Evolutionary conservation across 345 rosid species (phyloP).

Genomic region (Aegle marmelos): DNA sequence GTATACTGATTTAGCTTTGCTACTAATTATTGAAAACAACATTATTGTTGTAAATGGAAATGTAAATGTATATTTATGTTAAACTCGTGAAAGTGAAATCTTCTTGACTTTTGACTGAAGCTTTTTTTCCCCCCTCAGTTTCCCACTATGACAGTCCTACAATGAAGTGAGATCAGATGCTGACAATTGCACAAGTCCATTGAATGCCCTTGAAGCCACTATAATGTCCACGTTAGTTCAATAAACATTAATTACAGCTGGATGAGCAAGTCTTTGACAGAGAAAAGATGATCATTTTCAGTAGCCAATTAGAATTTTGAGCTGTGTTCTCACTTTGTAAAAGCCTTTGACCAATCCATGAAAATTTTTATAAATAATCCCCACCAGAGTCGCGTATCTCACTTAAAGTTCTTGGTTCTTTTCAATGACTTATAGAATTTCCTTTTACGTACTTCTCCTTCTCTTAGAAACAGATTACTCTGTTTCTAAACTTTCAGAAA

Average conservation of each 20-base stretch:
- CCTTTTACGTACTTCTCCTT: background rate
- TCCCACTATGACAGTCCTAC: background rate
- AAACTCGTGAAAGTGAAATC: background rate
- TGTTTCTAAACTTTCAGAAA: slow-evolving; percentile 2
- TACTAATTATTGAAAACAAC: too few relatives aligned
- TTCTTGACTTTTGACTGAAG: background rate
- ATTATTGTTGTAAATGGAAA: too few relatives aligned
- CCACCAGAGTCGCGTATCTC: background rate
- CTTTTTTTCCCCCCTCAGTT: background rate
- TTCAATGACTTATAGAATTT: background rate
- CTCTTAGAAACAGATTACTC: slow-evolving; percentile 3
- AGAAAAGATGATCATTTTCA: too few relatives aligned
- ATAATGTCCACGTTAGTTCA: background rate
- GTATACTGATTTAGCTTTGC: too few relatives aligned
- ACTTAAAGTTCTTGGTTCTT: background rate
- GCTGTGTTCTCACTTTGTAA: slow-evolving; percentile 2
- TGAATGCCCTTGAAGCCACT: background rate
- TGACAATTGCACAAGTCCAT: background rate
- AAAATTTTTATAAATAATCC: background rate
- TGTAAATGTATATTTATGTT: too few relatives aligned
- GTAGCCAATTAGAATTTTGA: background rate
- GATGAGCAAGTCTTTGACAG: background rate
- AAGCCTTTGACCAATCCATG: background rate
- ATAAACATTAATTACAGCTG: background rate
- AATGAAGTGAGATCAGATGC: background rate